These are phyloP conservation scores for Cryphonectria parasitica DNA, from an alignment of 2,329 filamentous ascomycete genomes.

Conservation along the genomic window DNA sequence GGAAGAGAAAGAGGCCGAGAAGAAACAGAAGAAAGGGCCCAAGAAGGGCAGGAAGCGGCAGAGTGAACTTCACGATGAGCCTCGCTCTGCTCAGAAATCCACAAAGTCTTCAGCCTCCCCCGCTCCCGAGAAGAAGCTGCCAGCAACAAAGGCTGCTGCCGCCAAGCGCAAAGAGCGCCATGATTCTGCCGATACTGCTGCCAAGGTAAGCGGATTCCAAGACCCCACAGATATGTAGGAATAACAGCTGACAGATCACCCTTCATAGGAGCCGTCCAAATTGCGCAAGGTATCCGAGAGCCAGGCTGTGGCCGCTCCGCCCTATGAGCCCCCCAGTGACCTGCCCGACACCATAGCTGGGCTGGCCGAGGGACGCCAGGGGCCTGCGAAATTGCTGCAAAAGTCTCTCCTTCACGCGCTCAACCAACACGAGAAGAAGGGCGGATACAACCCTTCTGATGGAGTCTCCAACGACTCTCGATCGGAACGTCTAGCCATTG, in stretches of 20 bases:
- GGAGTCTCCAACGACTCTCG: constrained; percentile 66
- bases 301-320: constrained; percentile 43
- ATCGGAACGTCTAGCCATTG: constrained; percentile 72
- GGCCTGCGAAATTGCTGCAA: constrained; percentile 70
- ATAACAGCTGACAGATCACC: background rate
- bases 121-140: constrained; percentile 48
- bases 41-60: constrained; percentile 64
- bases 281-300: constrained; percentile 60
- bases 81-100: constrained; percentile 42
- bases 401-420: constrained; percentile 72
- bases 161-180: constrained; percentile 62
- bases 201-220: constrained; percentile 47
- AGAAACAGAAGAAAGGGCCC: constrained; percentile 61
- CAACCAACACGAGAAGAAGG: constrained; percentile 67
- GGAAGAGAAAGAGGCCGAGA: constrained; percentile 64
- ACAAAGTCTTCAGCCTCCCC: constrained; percentile 43
- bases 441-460: constrained; percentile 64
- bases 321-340: constrained; percentile 56
- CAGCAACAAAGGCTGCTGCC: constrained; percentile 42
- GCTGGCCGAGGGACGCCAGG: constrained; percentile 67
- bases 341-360: constrained; percentile 55
- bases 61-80: constrained; percentile 60
- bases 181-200: constrained; percentile 56
- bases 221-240: no score
- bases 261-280: constrained; percentile 49